Base-by-base conservation (phyloP, 169 alveolate genomes). In the Plasmodium malariae region DNA sequence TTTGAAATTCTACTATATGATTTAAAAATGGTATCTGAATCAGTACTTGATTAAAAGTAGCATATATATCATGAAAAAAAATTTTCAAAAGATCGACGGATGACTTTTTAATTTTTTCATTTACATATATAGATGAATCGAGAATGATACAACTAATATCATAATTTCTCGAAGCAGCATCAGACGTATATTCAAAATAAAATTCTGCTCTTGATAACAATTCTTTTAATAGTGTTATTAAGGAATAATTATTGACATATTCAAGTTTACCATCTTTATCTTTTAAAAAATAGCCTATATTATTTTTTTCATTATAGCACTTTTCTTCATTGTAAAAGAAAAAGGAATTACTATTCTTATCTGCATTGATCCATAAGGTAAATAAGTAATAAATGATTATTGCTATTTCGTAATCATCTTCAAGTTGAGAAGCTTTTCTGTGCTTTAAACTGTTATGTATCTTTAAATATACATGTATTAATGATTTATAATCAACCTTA, bases 311-410 rank as follows among this genome's bases (percentile, higher is more conserved):
- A 9, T 71, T 57, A 70, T 69, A 86, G 59, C 87, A 43, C 24
- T 69, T 40, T 32, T 86, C 92, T 32, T 70, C 74, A 70, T 86
- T 86, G 24, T 86, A 59, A 70, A 70, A 86, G 24, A 86, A 86
- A 45, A 86, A 86, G 0, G 92, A 86, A 3, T 36, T 28, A 48
- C 43, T 71, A 40, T 86, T 86, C 34, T 70, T 71, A 49, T 68
- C 87, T 19, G 87, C 92, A n/a, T 86, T 86, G 0, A 86, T 69
- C 92, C 92, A 86, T 54, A 86, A 43, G 12, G 92, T 86, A 59
- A 86, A 86, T 59, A 86, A 36, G 34, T 70, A 86, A 72, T 86
- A 86, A 6, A 86, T 30, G 21, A 86, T 70, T 7, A 86, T 34
- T 0, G 80, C 51, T 19, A 86, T 86, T 70, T 86, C 92, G 32